phyloP scores from a whole-genome alignment of 306 rosid species.

The Astragalus membranaceus region DNA sequence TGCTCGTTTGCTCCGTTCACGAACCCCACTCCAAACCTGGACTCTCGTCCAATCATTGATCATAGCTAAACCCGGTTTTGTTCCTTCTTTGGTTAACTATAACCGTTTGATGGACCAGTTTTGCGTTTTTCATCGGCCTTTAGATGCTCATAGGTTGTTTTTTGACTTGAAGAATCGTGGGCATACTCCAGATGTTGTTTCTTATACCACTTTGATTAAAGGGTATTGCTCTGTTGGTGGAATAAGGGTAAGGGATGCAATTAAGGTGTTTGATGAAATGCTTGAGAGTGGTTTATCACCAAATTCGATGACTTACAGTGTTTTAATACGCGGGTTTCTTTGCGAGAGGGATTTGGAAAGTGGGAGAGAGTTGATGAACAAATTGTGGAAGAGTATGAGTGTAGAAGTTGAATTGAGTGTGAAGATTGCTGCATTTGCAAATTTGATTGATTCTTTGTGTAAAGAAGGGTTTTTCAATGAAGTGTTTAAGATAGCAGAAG shows the following conservation, averaged over 20 bases:
- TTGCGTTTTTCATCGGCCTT: conserved; percentile 44
- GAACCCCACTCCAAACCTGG: conserved; percentile 45
- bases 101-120: conserved; percentile 79
- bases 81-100: conserved; percentile 63
- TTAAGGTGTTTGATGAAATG: conserved; percentile 81
- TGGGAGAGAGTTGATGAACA: conserved; percentile 41
- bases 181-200: conserved; percentile 60
- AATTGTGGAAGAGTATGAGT: conserved; percentile 60
- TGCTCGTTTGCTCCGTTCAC: conserved; percentile 55
- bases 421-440: conserved; percentile 57
- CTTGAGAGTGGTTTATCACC: conserved; percentile 40
- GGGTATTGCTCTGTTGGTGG: conserved; percentile 54
- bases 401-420: conserved; percentile 34
- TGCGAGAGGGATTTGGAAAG: conserved; percentile 41
- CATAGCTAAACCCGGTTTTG: conserved; percentile 46
- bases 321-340: conserved; percentile 52
- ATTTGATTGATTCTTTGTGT: conserved; percentile 60
- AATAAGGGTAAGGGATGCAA: conserved; percentile 28
- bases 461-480: conserved; percentile 58
- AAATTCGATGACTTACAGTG: conserved; percentile 55
- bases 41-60: conserved; percentile 29
- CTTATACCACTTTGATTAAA: conserved; percentile 68
- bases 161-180: conserved; percentile 64
- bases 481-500: conserved; percentile 58
- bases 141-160: conserved; percentile 52